These are phyloP conservation scores for Xerocomellus intermedius DNA, from an alignment of 768 basidiomycete genomes.

Conservation along the genomic window DNA sequence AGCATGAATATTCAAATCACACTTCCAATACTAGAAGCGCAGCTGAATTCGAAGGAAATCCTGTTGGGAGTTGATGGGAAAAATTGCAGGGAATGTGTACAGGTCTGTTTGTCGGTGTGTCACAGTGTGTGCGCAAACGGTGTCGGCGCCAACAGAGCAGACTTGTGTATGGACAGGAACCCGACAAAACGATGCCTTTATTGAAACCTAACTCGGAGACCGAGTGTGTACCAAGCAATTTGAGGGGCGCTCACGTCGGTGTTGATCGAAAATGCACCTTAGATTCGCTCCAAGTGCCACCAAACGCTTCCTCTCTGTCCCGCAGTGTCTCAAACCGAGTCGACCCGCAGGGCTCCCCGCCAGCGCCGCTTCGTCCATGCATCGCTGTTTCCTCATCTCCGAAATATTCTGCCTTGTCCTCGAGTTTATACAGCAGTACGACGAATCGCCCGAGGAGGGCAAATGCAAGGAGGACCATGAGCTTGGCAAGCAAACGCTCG, in stretches of 20 bases:
- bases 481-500: constrained; percentile 11
- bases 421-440: constrained; percentile 4
- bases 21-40: not conserved
- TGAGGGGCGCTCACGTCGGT: not conserved
- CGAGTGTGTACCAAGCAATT: not conserved
- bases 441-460: not conserved
- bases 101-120: too few relatives aligned
- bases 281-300: not conserved
- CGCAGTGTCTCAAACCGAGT: not conserved
- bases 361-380: not conserved
- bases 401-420: constrained; percentile 14
- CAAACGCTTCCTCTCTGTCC: not conserved
- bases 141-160: too few relatives aligned
- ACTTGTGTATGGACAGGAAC: not conserved
- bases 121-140: too few relatives aligned
- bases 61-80: too few relatives aligned
- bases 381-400: constrained; percentile 12
- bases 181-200: not conserved
- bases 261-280: not conserved
- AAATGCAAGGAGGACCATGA: not conserved
- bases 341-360: not conserved
- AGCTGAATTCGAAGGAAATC: too few relatives aligned
- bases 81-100: too few relatives aligned
- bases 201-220: not conserved
- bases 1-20: not conserved